Base-by-base conservation (phyloP, 2,329 filamentous ascomycete species). In the Thelonectria olida region DNA sequence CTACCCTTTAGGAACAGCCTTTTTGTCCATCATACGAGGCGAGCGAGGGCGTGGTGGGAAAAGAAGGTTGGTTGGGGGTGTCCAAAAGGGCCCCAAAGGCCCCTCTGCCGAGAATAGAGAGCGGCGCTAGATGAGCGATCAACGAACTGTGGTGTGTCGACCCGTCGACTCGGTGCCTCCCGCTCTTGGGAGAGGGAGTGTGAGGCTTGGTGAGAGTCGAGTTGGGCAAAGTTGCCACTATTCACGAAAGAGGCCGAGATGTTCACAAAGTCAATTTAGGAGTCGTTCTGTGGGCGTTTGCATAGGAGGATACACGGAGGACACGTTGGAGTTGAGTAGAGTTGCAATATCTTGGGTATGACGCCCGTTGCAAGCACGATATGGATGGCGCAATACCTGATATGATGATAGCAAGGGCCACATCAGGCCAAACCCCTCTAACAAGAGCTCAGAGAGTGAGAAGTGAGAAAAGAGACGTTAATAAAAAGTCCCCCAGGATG, bases 21-120 rank as follows among this genome's bases (percentile, higher is more conserved):
- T 20, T 42, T 20, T 19, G n/a, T 23, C 20, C 38, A 59, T 59
- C 57, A 50, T 54, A 59, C 57, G 51, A 54, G 44, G 56, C 41
- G 49, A 48, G 49, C 49, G 34, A 12, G 17, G 7, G 39, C 7
- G 34, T 15, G 34, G 12, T 25, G 25, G 50, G 13, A 15, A 5
- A 44, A 23, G 41, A 25, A 15, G 34, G 34, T 7, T 7, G n/a
- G 36, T 39, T 20, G 39, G 19, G 9, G n/a, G 39, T 12, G n/a
- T 7, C 12, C 12, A 6, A 17, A n/a, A 39, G 3, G 39, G 19
- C n/a, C 39, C 8, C 15, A n/a, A n/a, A n/a, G n/a, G n/a, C n/a
- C n/a, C 3, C 19, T 45, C 42, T 45, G 42, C 42, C 42, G 42
- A 27, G 42, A 42, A 41, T 25, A 22, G 44, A 47, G 41, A 19